phyloP scores from a whole-genome alignment of 805 yeast genomes.

The Scheffersomyces ergatensis region DNA sequence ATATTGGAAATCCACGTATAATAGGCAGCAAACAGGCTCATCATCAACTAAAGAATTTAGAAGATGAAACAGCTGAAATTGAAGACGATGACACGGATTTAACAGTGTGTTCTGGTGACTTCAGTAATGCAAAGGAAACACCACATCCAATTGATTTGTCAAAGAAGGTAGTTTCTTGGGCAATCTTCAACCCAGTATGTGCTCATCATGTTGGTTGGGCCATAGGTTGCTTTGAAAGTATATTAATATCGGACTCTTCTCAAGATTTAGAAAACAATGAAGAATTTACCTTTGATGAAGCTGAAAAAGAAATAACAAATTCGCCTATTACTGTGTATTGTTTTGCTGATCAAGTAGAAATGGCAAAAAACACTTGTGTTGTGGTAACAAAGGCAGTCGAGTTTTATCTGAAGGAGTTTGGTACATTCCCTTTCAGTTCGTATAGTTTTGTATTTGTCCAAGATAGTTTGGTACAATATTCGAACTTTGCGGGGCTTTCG shows the following conservation, averaged over 20 bases:
- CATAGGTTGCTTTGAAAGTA: constrained; percentile 77
- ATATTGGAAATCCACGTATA: constrained; percentile 52
- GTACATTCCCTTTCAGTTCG: constrained; percentile 88
- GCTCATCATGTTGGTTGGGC: constrained; percentile 97
- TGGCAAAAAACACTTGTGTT: constrained; percentile 69
- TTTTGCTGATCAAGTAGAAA: constrained; percentile 54
- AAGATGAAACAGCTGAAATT: constrained; percentile 31
- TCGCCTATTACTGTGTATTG: constrained; percentile 56
- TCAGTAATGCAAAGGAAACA: constrained; percentile 59
- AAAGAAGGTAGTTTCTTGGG: constrained; percentile 72
- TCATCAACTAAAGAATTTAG: constrained; percentile 14
- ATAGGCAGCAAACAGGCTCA: constrained; percentile 33
- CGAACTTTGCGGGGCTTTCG: constrained; percentile 74
- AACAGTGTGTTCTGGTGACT: constrained; percentile 68
- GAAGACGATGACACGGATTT: constrained; percentile 51
- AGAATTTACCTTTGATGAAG: constrained; percentile 22
- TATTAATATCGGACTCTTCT: constrained; percentile 48
- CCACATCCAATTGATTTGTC: constrained; percentile 75
- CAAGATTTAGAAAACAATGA: constrained; percentile 23
- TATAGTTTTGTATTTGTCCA: constrained; percentile 75
- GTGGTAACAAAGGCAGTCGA: constrained; percentile 79
- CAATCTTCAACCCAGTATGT: constrained; percentile 77
- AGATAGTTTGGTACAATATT: constrained; percentile 44
- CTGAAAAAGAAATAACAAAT: constrained; percentile 27
- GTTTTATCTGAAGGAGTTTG: constrained; percentile 81